Percentiles rank a stretch among this genome's conserved stretches.
phyloP scores from a whole-genome alignment of 225 moss, liverwort and hornwort species.

The Antitrichia curtipendula region DNA sequence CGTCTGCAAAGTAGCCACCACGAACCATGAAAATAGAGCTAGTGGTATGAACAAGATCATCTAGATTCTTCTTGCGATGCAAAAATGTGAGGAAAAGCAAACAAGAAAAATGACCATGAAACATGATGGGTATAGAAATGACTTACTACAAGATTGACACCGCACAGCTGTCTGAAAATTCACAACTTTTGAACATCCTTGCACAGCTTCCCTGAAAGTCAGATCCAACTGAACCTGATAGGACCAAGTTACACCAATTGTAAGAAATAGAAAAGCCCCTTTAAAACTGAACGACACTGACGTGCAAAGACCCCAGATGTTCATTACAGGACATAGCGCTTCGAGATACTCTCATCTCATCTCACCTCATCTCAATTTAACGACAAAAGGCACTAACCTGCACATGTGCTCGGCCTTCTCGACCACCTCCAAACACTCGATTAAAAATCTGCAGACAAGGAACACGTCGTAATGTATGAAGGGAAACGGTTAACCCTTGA shows the following conservation, averaged over 20 bases:
- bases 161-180: constrained; percentile 48
- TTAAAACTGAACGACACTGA: not conserved
- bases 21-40: not conserved
- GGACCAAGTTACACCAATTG: not conserved
- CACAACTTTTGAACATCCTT: constrained; percentile 67
- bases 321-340: not conserved
- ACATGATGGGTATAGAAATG: not conserved
- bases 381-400: constrained; percentile 9
- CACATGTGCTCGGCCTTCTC: constrained; percentile 28
- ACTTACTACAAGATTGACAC: constrained; percentile 67
- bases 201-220: constrained; percentile 71
- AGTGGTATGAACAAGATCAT: not conserved
- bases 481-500: not conserved
- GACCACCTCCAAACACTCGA: constrained; percentile 44
- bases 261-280: not conserved
- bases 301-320: not conserved
- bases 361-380: not conserved
- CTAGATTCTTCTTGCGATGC: not conserved
- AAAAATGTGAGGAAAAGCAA: not conserved
- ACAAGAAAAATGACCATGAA: not conserved
- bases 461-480: not conserved
- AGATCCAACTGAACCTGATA: constrained; percentile 52
- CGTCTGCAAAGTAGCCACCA: constrained; percentile 27
- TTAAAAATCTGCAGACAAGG: constrained; percentile 29
- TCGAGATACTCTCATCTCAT: not conserved